Percentiles rank a stretch among this genome's conserved stretches.
phyloP scores from a whole-genome alignment of 2,329 filamentous ascomycete genomes.

The Bipolaris sorokiniana region DNA sequence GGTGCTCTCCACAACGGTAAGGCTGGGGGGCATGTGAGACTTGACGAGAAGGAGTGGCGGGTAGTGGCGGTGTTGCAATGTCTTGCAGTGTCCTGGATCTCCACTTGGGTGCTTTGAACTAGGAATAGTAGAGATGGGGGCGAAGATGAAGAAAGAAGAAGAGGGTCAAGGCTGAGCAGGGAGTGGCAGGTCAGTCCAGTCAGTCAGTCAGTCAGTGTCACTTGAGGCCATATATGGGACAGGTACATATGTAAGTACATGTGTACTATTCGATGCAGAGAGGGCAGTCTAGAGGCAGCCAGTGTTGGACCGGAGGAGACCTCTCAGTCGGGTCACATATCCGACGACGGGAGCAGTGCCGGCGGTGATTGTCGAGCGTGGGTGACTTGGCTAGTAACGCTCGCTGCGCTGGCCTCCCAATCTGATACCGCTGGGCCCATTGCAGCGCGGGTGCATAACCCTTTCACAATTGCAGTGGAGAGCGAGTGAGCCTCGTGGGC shows the following conservation, averaged over 20 bases:
- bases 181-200: background rate
- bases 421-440: constrained; percentile 35
- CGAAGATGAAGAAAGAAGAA: too few species aligned
- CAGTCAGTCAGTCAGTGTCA: too few species aligned
- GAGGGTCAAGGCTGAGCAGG: too few species aligned
- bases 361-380: constrained; percentile 27
- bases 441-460: constrained; percentile 42
- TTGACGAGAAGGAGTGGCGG: constrained; percentile 42
- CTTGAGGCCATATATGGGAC: background rate
- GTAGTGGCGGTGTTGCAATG: constrained; percentile 46
- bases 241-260: constrained; percentile 6
- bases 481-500: constrained; percentile 44
- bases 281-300: constrained; percentile 28
- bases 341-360: constrained; percentile 26
- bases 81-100: constrained; percentile 40
- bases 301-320: constrained; percentile 32
- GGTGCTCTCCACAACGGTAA: constrained; percentile 41
- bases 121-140: too few species aligned
- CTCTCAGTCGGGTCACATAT: constrained; percentile 28
- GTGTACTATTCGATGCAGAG: background rate
- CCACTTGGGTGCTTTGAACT: constrained; percentile 32
- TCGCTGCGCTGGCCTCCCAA: constrained; percentile 34
- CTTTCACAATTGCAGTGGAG: constrained; percentile 45
- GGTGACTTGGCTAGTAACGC: constrained; percentile 29
- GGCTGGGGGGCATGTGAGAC: constrained; percentile 43